phyloP scores from a whole-genome alignment of 2,329 filamentous ascomycete species.

The Penicillium sp. region DNA sequence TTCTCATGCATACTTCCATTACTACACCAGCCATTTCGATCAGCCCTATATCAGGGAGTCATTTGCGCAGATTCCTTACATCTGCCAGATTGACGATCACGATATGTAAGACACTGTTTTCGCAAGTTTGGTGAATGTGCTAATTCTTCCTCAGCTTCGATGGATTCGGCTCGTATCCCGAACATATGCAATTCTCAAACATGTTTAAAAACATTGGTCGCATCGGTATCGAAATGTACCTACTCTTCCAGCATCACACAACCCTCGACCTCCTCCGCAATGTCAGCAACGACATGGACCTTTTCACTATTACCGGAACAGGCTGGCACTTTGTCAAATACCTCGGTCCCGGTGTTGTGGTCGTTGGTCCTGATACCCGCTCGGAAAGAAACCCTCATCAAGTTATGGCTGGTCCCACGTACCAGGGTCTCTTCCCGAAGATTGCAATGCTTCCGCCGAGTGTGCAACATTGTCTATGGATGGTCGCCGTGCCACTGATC shows the following conservation, averaged over 20 bases:
- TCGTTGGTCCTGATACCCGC: slow-evolving; percentile 86
- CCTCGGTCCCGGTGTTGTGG: slow-evolving; percentile 84
- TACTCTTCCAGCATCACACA: slow-evolving; percentile 97
- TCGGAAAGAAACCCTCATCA: slow-evolving; percentile 88
- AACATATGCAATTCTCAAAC: slow-evolving; percentile 96
- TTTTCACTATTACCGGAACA: slow-evolving; percentile 95
- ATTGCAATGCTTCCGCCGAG: slow-evolving; percentile 85
- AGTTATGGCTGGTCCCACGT: slow-evolving; percentile 93
- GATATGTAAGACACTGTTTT: slow-evolving; percentile 74
- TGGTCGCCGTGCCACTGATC: slow-evolving; percentile 85
- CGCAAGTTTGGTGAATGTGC: neutral
- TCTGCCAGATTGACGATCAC: slow-evolving; percentile 92
- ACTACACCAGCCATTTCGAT: slow-evolving; percentile 97
- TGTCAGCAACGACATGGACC: slow-evolving; percentile 80
- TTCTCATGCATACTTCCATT: slow-evolving; percentile 95
- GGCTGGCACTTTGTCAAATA: slow-evolving; percentile 99
- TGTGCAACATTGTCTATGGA: slow-evolving; percentile 96
- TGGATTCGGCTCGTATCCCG: slow-evolving; percentile 93
- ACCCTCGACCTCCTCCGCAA: slow-evolving; percentile 91
- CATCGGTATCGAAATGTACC: slow-evolving; percentile 94
- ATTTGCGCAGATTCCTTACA: slow-evolving; percentile 94
- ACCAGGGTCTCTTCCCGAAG: slow-evolving; percentile 96
- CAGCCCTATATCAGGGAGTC: slow-evolving; percentile 92
- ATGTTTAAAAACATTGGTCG: slow-evolving; percentile 98
- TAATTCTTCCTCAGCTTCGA: slow-evolving; percentile 69